Evolutionary conservation across 495 filamentous ascomycete species (phyloP).

Genomic region (Tirmania nivea): DNA sequence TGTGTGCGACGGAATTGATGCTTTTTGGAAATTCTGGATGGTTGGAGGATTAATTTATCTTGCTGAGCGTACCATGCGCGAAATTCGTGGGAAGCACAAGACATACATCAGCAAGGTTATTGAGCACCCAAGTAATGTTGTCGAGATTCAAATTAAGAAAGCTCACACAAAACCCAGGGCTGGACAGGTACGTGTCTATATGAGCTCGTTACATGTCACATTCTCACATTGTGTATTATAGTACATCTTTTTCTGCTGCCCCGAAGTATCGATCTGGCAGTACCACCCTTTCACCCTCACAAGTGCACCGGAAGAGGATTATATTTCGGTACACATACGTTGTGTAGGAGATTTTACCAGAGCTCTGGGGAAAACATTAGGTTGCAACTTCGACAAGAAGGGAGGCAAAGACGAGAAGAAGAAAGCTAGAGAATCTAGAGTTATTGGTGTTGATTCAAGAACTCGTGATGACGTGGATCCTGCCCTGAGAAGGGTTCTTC

Average conservation of each 20-base stretch:
- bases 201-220: neutral
- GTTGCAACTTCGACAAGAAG: conserved; percentile 41
- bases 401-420: conserved; percentile 25
- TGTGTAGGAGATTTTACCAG: conserved; percentile 50
- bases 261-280: conserved; percentile 57
- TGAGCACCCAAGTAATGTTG: conserved; percentile 61
- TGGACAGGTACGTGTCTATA: conserved; percentile 27
- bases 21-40: conserved; percentile 68
- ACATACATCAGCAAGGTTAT: conserved; percentile 66
- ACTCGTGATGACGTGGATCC: conserved; percentile 37
- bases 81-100: conserved; percentile 48
- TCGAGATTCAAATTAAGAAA: conserved; percentile 73
- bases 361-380: conserved; percentile 38
- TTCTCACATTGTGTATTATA: conserved; percentile 2
- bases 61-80: conserved; percentile 43
- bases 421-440: conserved; percentile 24
- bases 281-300: conserved; percentile 64
- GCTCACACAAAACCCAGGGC: conserved; percentile 53
- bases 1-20: conserved; percentile 43
- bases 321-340: conserved; percentile 59
- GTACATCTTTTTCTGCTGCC: conserved; percentile 67
- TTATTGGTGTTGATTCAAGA: conserved; percentile 41
- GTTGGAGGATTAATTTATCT: conserved; percentile 53
- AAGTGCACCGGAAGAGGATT: conserved; percentile 60
- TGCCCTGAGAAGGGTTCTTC: conserved; percentile 44